Conservation (phyloP, 371 early-diverging fungal species). For the Actinomortierella ambigua region DNA sequence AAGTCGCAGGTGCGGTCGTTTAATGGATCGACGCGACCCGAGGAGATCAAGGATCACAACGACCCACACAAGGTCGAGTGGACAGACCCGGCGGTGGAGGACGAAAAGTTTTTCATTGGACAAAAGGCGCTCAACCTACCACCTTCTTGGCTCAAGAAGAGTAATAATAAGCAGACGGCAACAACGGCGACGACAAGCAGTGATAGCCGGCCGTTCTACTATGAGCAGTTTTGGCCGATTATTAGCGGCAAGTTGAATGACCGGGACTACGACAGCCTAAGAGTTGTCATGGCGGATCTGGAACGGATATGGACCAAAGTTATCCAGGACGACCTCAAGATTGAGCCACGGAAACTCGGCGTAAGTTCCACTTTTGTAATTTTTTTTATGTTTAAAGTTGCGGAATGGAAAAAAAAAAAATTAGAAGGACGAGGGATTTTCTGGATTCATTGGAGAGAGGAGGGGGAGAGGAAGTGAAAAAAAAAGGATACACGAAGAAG, state of each 20-base stretch:
- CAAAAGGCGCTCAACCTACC: constrained; percentile 58
- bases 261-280: constrained; percentile 68
- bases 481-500: too few species aligned
- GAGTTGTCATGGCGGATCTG: constrained; percentile 74
- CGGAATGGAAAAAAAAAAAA: too few species aligned
- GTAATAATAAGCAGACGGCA: too few species aligned
- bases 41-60: constrained; percentile 84
- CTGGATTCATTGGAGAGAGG: too few species aligned
- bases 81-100: constrained; percentile 55
- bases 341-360: constrained; percentile 61
- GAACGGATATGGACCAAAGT: constrained; percentile 79
- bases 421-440: too few species aligned
- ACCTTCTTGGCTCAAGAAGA: too few species aligned
- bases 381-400: too few species aligned
- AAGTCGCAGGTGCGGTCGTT: constrained; percentile 71
- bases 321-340: constrained; percentile 74
- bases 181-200: too few species aligned
- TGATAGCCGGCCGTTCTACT: neutral
- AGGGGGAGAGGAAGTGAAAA: too few species aligned
- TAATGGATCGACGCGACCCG: constrained; percentile 69
- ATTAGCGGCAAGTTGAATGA: constrained; percentile 71
- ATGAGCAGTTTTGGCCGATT: constrained; percentile 29
- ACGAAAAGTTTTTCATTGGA: constrained; percentile 60
- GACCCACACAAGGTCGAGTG: constrained; percentile 91
- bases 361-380: constrained; percentile 33